A percentile compares a stretch with the other conserved stretches of the same genome.
These are phyloP conservation scores for Tulasnella sp. DNA, from an alignment of 768 basidiomycete genomes.

Conservation along the genomic window DNA sequence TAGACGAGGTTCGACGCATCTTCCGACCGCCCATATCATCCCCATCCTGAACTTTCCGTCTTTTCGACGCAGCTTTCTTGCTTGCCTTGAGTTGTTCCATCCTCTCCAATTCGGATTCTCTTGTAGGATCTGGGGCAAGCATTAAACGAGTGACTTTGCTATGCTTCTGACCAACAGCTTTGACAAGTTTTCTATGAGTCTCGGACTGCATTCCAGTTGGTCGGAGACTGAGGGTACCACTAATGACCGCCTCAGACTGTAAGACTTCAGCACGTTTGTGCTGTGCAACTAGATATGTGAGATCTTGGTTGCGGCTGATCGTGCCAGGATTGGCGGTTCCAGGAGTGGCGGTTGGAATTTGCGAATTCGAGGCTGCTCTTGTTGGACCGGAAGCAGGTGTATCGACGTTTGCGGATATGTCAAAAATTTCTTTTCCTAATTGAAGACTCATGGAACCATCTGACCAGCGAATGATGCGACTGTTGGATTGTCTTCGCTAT, in stretches of 20 bases:
- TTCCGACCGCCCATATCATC: no score
- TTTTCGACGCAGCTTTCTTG: slow-evolving; percentile 7
- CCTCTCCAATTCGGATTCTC: slow-evolving; percentile 31
- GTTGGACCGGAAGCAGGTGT: slow-evolving; percentile 35
- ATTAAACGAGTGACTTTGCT: slow-evolving; percentile 65
- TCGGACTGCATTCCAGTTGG: slow-evolving; percentile 85
- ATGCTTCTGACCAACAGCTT: slow-evolving; percentile 75
- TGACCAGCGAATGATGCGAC: slow-evolving; percentile 87
- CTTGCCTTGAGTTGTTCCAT: slow-evolving; percentile 7
- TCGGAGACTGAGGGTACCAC: slow-evolving; percentile 69
- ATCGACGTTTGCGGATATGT: slow-evolving; percentile 69
- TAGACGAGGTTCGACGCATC: no score
- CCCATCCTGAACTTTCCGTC: no score
- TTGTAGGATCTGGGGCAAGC: slow-evolving; percentile 64
- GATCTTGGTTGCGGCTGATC: slow-evolving; percentile 50
- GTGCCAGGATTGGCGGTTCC: slow-evolving; percentile 30
- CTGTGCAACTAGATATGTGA: slow-evolving; percentile 82
- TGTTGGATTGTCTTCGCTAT: slow-evolving; percentile 78
- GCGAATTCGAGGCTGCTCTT: slow-evolving; percentile 33
- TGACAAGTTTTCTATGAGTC: slow-evolving; percentile 78
- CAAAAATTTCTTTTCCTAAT: slow-evolving; percentile 87
- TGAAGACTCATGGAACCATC: slow-evolving; percentile 85
- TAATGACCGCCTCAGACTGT: slow-evolving; percentile 74
- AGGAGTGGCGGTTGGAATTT: slow-evolving; percentile 27
- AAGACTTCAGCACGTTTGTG: slow-evolving; percentile 74